Percentiles rank a stretch among this genome's conserved stretches.
Conservation (phyloP, 148 eudicot genomes). For the Arctostaphylos glauca region DNA sequence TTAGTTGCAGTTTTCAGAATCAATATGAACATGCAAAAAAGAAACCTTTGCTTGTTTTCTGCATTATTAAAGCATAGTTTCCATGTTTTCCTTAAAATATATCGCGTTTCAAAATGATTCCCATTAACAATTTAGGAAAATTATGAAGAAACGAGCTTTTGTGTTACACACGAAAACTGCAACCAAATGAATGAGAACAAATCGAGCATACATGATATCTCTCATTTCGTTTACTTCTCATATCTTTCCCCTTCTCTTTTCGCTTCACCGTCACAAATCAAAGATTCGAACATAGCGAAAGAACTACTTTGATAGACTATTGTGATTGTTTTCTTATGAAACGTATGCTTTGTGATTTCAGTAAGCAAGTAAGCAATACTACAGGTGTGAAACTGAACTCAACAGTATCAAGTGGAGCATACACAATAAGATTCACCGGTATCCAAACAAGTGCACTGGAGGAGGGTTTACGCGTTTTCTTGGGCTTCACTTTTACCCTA, state of each 20-base stretch:
- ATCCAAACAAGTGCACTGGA: slow-evolving; percentile 13
- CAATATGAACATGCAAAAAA: neutral
- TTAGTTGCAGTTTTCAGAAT: neutral
- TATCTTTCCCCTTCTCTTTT: neutral
- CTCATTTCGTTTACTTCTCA: neutral
- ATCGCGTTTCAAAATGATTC: too few species aligned
- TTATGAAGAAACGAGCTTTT: too few species aligned
- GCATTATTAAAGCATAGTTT: neutral
- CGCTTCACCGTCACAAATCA: neutral
- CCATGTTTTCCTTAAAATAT: neutral
- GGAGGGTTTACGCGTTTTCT: slow-evolving; percentile 21
- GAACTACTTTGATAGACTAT: neutral
- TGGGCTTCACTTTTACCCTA: slow-evolving; percentile 26
- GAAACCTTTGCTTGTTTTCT: neutral
- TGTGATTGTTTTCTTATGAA: neutral
- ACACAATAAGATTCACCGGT: slow-evolving; percentile 16
- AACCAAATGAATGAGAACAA: too few species aligned
- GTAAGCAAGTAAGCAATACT: slow-evolving; percentile 50
- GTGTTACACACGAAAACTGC: neutral
- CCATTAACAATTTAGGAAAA: too few species aligned
- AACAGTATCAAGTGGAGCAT: slow-evolving; percentile 45
- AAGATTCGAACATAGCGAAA: neutral
- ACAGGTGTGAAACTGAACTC: slow-evolving; percentile 48
- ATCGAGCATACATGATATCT: neutral
- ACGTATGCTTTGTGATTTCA: slow-evolving; percentile 34